Evolutionary conservation across 192 early-diverging fungal species (phyloP).

Genomic region (Pilaira anomala): DNA sequence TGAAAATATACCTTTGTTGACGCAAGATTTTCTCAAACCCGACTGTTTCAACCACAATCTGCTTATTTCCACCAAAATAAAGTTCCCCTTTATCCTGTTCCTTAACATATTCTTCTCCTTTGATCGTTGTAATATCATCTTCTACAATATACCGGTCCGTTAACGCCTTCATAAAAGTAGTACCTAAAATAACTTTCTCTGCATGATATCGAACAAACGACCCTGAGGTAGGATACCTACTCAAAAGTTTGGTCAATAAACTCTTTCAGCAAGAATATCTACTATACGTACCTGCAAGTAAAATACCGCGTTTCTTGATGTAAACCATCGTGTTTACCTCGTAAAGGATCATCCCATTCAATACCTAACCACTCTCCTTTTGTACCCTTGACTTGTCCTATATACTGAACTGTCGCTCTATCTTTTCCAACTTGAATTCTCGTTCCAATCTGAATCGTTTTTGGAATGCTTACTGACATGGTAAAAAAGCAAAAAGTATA

Average conservation of each 20-base stretch:
- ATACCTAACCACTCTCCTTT: slow-evolving; percentile 59
- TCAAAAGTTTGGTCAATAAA: slow-evolving; percentile 3
- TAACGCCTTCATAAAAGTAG: slow-evolving; percentile 41
- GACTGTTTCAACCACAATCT: slow-evolving; percentile 48
- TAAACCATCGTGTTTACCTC: slow-evolving; percentile 60
- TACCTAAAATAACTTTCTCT: slow-evolving; percentile 41
- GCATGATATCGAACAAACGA: slow-evolving; percentile 52
- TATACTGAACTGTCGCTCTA: slow-evolving; percentile 46
- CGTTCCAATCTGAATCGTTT: slow-evolving; percentile 21
- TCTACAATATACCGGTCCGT: slow-evolving; percentile 41
- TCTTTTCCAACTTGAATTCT: slow-evolving; percentile 44
- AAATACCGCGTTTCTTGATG: slow-evolving; percentile 54
- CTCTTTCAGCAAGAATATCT: neutral
- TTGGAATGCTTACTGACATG: neutral
- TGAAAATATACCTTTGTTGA: slow-evolving; percentile 37
- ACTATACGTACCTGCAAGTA: slow-evolving; percentile 40
- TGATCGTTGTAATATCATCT: slow-evolving; percentile 10
- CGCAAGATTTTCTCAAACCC: slow-evolving; percentile 52
- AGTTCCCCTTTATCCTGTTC: slow-evolving; percentile 31
- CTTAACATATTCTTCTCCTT: slow-evolving; percentile 7
- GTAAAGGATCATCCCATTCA: slow-evolving; percentile 57
- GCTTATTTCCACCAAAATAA: slow-evolving; percentile 43
- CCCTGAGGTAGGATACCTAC: slow-evolving; percentile 44
- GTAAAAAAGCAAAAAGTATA: too few relatives aligned
- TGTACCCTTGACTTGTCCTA: slow-evolving; percentile 44